phyloP scores from a whole-genome alignment of 2,329 filamentous ascomycete species.

The Phaeosphaeriaceae sp. region DNA sequence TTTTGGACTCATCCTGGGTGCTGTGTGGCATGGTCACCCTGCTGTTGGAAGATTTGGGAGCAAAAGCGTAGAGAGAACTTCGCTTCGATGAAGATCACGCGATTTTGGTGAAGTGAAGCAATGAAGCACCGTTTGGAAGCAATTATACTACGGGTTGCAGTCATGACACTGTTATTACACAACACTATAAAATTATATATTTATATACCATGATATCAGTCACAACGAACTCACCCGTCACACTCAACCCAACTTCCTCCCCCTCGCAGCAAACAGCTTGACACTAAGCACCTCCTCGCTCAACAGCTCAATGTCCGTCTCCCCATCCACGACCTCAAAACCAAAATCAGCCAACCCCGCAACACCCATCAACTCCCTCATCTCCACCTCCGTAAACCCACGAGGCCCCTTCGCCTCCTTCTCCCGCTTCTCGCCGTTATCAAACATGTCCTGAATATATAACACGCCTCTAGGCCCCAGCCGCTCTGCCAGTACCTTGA shows the following conservation, averaged over 20 bases:
- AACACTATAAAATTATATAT: too few species aligned
- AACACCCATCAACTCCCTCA: background rate
- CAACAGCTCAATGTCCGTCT: constrained; percentile 1
- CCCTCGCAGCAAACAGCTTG: constrained; percentile 8
- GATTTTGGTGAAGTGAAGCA: too few species aligned
- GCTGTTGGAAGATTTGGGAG: background rate
- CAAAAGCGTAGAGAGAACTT: too few species aligned
- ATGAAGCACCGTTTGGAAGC: too few species aligned
- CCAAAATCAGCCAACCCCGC: constrained; percentile 4
- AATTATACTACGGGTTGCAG: too few species aligned
- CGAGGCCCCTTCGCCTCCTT: background rate
- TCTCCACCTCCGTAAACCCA: constrained; percentile 1
- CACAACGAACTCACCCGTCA: too few species aligned
- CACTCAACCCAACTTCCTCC: background rate
- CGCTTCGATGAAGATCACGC: too few species aligned
- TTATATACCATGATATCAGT: background rate
- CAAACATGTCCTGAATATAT: constrained; percentile 8
- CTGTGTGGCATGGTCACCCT: background rate
- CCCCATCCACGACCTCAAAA: background rate
- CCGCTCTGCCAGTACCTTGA: background rate
- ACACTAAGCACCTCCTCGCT: constrained; percentile 1
- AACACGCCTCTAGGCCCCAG: constrained; percentile 10
- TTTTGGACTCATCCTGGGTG: background rate
- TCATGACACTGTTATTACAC: too few species aligned
- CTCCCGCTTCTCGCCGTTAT: background rate